A percentile compares a stretch with the other conserved stretches of the same genome.
phyloP scores from a whole-genome alignment of 768 basidiomycete genomes.

The Leucogyrophana mollusca region DNA sequence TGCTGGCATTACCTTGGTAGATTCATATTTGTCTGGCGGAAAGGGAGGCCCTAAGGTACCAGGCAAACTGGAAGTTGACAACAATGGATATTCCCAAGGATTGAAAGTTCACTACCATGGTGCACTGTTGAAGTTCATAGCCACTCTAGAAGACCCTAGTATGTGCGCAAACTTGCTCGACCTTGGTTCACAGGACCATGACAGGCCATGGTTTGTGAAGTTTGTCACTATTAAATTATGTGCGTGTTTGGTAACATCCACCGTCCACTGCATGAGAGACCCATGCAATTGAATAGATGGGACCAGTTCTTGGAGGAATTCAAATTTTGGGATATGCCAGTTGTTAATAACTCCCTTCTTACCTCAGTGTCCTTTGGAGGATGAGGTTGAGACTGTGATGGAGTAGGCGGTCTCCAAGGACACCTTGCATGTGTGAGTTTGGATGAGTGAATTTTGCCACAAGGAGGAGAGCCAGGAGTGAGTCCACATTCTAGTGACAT shows the following conservation, averaged over 20 bases:
- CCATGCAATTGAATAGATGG: slow-evolving; percentile 15
- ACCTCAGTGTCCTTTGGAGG: slow-evolving; percentile 1
- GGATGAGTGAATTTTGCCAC: slow-evolving; percentile 7
- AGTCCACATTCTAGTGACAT: slow-evolving; percentile 10
- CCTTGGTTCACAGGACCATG: too few species aligned
- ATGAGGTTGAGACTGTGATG: slow-evolving; percentile 13
- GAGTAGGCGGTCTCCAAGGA: slow-evolving; percentile 12
- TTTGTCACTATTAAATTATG: slow-evolving; percentile 30
- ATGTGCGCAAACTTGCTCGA: too few species aligned
- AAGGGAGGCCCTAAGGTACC: too few species aligned
- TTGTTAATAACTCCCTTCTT: slow-evolving; percentile 2
- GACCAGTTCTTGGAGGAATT: slow-evolving; percentile 11
- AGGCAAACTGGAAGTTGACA: too few species aligned
- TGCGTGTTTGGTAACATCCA: slow-evolving; percentile 23
- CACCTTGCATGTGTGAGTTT: background rate
- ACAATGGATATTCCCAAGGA: too few species aligned
- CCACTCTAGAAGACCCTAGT: too few species aligned
- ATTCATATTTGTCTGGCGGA: too few species aligned
- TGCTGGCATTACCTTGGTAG: too few species aligned
- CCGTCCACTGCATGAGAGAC: slow-evolving; percentile 23
- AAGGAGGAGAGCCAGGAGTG: slow-evolving; percentile 5
- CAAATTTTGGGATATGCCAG: slow-evolving; percentile 23
- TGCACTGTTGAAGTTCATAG: too few species aligned
- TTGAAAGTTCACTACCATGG: too few species aligned
- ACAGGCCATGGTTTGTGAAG: too few species aligned